phyloP scores from a whole-genome alignment of 2,329 filamentous ascomycete genomes.

The Elsinoe fawcettii region DNA sequence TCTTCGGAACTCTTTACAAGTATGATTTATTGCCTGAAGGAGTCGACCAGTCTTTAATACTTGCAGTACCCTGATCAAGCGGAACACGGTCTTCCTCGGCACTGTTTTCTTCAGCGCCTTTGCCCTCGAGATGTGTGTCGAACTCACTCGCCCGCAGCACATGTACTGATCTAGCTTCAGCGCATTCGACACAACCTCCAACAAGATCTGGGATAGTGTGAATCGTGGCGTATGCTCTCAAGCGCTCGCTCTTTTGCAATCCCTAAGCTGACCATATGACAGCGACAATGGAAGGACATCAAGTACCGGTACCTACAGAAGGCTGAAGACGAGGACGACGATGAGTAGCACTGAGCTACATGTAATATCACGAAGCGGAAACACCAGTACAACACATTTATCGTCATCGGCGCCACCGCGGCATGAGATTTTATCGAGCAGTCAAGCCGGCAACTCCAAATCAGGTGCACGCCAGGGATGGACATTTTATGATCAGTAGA shows the following conservation, averaged over 20 bases:
- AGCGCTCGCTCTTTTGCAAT: not conserved
- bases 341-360: slow-evolving; percentile 7
- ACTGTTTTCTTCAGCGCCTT: slow-evolving; percentile 83
- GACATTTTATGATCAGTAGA: not conserved
- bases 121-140: slow-evolving; percentile 80
- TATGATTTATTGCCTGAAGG: slow-evolving; percentile 26
- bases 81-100: slow-evolving; percentile 80
- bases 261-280: slow-evolving; percentile 24
- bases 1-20: slow-evolving; percentile 48
- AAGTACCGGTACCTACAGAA: slow-evolving; percentile 68
- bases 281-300: slow-evolving; percentile 99
- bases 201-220: slow-evolving; percentile 80
- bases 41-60: slow-evolving; percentile 1
- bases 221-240: slow-evolving; percentile 73
- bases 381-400: not conserved
- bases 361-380: not conserved
- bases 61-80: slow-evolving; percentile 70
- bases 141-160: not conserved
- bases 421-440: not conserved
- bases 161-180: slow-evolving; percentile 42
- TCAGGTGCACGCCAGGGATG: not conserved
- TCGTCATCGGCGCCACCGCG: not conserved
- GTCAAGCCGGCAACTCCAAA: not conserved
- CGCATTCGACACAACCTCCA: slow-evolving; percentile 71
- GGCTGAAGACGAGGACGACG: slow-evolving; percentile 49